Conservation (phyloP, 345 rosid species). For the Punica granatum region DNA sequence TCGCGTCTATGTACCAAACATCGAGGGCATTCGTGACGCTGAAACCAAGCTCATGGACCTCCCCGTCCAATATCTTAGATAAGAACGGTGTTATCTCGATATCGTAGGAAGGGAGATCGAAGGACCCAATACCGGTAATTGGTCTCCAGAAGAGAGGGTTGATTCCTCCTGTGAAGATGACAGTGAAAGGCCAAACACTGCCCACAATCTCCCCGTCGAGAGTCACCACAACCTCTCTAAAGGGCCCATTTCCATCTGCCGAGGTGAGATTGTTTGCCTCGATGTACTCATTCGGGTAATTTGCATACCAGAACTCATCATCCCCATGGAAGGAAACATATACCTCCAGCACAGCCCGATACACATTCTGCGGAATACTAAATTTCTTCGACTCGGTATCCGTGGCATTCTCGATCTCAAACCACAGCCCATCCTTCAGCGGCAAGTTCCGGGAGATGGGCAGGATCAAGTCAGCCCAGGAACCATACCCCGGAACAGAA, state of each 20-base stretch:
- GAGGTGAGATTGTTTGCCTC: conserved; percentile 44
- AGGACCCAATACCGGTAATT: conserved; percentile 67
- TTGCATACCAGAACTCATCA: conserved; percentile 85
- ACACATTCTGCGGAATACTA: conserved; percentile 58
- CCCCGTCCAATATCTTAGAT: conserved; percentile 62
- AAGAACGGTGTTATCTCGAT: conserved; percentile 69
- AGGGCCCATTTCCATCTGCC: conserved; percentile 71
- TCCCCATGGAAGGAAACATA: conserved; percentile 87
- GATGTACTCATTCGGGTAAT: conserved; percentile 62
- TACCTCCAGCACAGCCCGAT: conserved; percentile 84
- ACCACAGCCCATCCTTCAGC: conserved; percentile 82
- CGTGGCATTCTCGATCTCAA: conserved; percentile 45
- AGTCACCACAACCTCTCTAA: conserved; percentile 74
- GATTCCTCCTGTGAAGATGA: conserved; percentile 76
- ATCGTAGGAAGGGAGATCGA: conserved; percentile 76
- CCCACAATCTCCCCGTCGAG: conserved; percentile 67
- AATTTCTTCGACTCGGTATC: conserved; percentile 43
- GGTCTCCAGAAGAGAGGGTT: conserved; percentile 89
- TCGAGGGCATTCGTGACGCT: conserved; percentile 71
- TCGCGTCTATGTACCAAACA: conserved; percentile 79
- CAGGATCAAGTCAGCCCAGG: conserved; percentile 63
- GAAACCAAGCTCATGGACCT: conserved; percentile 49
- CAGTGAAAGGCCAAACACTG: conserved; percentile 85
- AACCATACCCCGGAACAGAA: conserved; percentile 15
- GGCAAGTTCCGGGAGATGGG: conserved; percentile 67